Evolutionary conservation across 2,329 filamentous ascomycete genomes (phyloP).

Genomic region (Claviceps capensis): DNA sequence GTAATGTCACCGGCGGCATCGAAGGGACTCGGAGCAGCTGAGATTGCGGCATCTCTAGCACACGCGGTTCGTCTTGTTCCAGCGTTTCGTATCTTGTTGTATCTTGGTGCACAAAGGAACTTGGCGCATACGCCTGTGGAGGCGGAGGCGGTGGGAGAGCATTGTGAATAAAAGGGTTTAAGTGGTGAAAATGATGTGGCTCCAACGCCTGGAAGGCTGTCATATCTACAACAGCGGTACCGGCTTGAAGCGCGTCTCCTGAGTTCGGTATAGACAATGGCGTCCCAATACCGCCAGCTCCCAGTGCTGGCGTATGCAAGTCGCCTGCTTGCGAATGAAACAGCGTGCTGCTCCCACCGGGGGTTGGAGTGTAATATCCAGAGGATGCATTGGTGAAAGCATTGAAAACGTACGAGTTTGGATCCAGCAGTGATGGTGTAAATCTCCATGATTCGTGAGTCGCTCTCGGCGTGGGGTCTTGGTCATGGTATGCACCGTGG

Average conservation of each 20-base stretch:
- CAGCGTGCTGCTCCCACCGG: constrained; percentile 64
- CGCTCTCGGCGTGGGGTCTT: constrained; percentile 70
- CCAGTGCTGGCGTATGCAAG: constrained; percentile 68
- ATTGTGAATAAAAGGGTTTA: constrained; percentile 57
- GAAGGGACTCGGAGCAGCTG: constrained; percentile 38
- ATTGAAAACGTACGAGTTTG: constrained; percentile 68
- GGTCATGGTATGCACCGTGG: constrained; percentile 40
- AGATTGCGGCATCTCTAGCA: constrained; percentile 42
- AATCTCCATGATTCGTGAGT: constrained; percentile 75
- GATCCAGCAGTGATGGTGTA: constrained; percentile 78
- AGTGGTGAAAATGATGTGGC: constrained; percentile 49
- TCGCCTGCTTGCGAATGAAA: constrained; percentile 78
- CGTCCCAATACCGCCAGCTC: constrained; percentile 62
- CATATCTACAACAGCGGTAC: constrained; percentile 48
- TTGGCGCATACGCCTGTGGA: constrained; percentile 55
- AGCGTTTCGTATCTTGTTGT: constrained; percentile 67
- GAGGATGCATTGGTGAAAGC: constrained; percentile 66
- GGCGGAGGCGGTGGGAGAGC: constrained; percentile 37
- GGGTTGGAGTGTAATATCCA: constrained; percentile 79
- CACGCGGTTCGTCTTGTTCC: constrained; percentile 54
- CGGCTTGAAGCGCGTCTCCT: constrained; percentile 48
- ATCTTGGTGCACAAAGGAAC: constrained; percentile 68
- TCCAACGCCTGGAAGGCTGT: constrained; percentile 50
- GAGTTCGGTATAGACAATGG: constrained; percentile 68
- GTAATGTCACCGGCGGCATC: constrained; percentile 27